Conservation (phyloP, 2,329 filamentous ascomycete genomes). For the Aspergillus quadrilineatus region DNA sequence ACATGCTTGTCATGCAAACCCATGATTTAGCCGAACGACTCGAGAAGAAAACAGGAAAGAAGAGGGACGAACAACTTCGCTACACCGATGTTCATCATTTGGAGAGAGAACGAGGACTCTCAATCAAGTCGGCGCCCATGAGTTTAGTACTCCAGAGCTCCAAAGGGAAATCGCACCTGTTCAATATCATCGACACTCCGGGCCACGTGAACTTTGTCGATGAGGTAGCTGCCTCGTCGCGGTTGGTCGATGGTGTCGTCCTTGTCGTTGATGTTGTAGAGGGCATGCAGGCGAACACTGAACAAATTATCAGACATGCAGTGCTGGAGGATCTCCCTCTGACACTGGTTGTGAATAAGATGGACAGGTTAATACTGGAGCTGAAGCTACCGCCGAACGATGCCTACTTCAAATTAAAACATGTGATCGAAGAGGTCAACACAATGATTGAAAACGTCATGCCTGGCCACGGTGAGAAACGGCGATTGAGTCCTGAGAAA, state of each 20-base stretch:
- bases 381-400: constrained; percentile 91
- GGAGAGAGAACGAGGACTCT: constrained; percentile 85
- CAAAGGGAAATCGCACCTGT: constrained; percentile 87
- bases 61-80: constrained; percentile 82
- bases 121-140: constrained; percentile 92
- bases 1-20: constrained; percentile 95
- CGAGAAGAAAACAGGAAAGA: constrained; percentile 77
- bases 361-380: constrained; percentile 92
- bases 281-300: constrained; percentile 97
- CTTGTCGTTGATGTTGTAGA: constrained; percentile 95
- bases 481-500: constrained; percentile 87
- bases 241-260: constrained; percentile 87
- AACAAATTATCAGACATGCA: constrained; percentile 95
- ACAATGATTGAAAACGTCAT: constrained; percentile 86
- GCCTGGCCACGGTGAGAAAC: constrained; percentile 74
- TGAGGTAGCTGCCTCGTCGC: constrained; percentile 84
- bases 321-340: constrained; percentile 86
- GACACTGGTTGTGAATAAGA: constrained; percentile 92
- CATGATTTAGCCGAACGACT: constrained; percentile 79
- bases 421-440: constrained; percentile 98
- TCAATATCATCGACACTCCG: constrained; percentile 94
- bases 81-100: constrained; percentile 92
- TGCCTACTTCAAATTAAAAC: constrained; percentile 98
- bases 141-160: constrained; percentile 84
- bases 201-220: constrained; percentile 99